A percentile compares a stretch with the other conserved stretches of the same genome.
phyloP scores from a whole-genome alignment of 2,329 filamentous ascomycete species.

The Monosporascus sp. region DNA sequence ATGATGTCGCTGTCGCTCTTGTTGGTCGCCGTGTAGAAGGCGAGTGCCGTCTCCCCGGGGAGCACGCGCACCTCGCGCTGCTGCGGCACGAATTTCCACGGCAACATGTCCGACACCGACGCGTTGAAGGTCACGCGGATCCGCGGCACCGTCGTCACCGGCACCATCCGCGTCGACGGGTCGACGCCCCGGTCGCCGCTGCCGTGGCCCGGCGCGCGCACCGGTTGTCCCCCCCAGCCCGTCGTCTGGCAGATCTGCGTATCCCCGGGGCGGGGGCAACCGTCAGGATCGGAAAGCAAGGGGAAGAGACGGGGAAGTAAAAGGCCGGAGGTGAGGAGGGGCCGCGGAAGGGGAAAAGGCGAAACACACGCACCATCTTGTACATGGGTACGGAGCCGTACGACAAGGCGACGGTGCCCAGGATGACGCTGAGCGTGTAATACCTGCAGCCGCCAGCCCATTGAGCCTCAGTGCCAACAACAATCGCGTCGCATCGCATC shows the following conservation, averaged over 20 bases:
- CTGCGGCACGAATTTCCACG: constrained; percentile 96
- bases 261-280: not conserved
- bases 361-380: constrained; percentile 73
- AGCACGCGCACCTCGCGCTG: constrained; percentile 94
- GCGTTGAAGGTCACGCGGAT: constrained; percentile 95
- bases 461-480: constrained; percentile 11
- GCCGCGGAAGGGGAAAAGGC: too few species aligned
- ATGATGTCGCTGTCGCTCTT: constrained; percentile 88
- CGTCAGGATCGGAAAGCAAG: constrained; percentile 3
- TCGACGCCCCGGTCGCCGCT: constrained; percentile 43
- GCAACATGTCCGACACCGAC: constrained; percentile 88
- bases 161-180: constrained; percentile 69
- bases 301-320: constrained; percentile 5
- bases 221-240: constrained; percentile 88
- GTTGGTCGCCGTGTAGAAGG: constrained; percentile 97
- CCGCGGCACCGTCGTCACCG: constrained; percentile 73
- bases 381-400: constrained; percentile 84
- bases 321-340: not conserved
- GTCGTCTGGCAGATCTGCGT: constrained; percentile 73
- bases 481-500: not conserved
- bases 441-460: constrained; percentile 40
- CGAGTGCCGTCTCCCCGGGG: constrained; percentile 91
- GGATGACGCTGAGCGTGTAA: constrained; percentile 70
- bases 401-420: constrained; percentile 73
- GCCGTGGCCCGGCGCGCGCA: constrained; percentile 70